Percentiles rank a stretch among this genome's conserved stretches.
phyloP scores from a whole-genome alignment of 805 yeast genomes.

The Barnettozyma siamensis region DNA sequence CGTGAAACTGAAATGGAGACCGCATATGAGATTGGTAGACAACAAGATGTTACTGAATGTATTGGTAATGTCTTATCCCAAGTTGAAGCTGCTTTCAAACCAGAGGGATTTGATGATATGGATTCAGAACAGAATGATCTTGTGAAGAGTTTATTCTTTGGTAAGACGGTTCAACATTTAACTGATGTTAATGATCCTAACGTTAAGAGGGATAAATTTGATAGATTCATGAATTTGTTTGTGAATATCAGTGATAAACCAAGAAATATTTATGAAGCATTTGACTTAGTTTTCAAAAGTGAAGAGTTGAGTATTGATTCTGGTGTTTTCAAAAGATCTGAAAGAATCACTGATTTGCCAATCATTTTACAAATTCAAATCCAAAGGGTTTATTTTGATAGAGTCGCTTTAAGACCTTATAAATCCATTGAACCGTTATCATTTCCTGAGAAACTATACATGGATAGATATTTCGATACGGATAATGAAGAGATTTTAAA shows the following conservation, averaged over 20 bases:
- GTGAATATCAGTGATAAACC: conserved; percentile 89
- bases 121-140: conserved; percentile 83
- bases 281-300: conserved; percentile 72
- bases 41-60: conserved; percentile 97
- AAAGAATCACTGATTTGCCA: conserved; percentile 70
- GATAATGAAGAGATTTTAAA: conserved; percentile 45
- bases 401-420: conserved; percentile 64
- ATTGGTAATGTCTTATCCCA: conserved; percentile 91
- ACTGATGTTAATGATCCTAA: conserved; percentile 37
- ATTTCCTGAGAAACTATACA: conserved; percentile 67
- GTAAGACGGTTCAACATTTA: conserved; percentile 76
- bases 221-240: conserved; percentile 73
- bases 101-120: conserved; percentile 50
- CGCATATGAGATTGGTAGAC: conserved; percentile 78
- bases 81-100: conserved; percentile 79
- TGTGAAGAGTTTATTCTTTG: conserved; percentile 76
- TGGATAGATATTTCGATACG: conserved; percentile 84
- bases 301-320: conserved; percentile 64
- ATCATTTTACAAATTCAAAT: conserved; percentile 85
- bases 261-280: conserved; percentile 80
- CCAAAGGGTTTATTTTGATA: conserved; percentile 88
- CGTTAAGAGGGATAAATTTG: conserved; percentile 48
- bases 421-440: conserved; percentile 81
- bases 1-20: conserved; percentile 62
- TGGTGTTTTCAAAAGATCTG: conserved; percentile 67